Percentiles rank a stretch among this genome's conserved stretches.
phyloP scores from a whole-genome alignment of 2,329 filamentous ascomycete genomes.

The Pseudopyrenochaeta lycopersici region DNA sequence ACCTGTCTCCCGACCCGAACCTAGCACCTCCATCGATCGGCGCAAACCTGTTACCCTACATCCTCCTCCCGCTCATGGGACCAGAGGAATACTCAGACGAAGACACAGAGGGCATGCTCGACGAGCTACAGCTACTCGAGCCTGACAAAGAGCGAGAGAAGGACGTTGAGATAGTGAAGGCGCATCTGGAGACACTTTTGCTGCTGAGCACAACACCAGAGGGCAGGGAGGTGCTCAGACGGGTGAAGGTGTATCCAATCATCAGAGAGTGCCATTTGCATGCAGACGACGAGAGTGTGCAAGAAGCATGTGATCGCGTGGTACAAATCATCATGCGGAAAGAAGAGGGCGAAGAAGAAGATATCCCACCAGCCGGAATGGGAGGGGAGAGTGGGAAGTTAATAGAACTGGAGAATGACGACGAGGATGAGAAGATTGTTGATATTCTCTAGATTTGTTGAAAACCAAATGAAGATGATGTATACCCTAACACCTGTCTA shows the following conservation, averaged over 20 bases:
- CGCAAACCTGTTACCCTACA: slow-evolving; percentile 85
- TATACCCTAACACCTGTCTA: no score
- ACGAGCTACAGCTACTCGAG: slow-evolving; percentile 87
- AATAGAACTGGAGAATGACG: slow-evolving; percentile 39
- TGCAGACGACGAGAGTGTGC: slow-evolving; percentile 79
- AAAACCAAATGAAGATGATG: not conserved
- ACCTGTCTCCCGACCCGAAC: slow-evolving; percentile 39
- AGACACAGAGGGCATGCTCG: slow-evolving; percentile 84
- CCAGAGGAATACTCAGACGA: slow-evolving; percentile 88
- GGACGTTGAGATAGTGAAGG: slow-evolving; percentile 79
- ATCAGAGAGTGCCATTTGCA: slow-evolving; percentile 84
- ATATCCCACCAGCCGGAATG: slow-evolving; percentile 41
- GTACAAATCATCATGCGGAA: slow-evolving; percentile 90
- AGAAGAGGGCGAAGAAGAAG: slow-evolving; percentile 68
- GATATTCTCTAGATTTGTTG: slow-evolving; percentile 33
- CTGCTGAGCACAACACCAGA: slow-evolving; percentile 80
- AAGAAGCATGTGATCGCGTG: slow-evolving; percentile 85
- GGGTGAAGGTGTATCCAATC: slow-evolving; percentile 86
- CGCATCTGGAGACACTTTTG: slow-evolving; percentile 87
- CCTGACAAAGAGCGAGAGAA: slow-evolving; percentile 88
- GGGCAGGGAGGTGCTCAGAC: slow-evolving; percentile 77
- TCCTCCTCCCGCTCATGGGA: slow-evolving; percentile 87
- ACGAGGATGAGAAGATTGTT: slow-evolving; percentile 50
- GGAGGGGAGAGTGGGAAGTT: slow-evolving; percentile 33
- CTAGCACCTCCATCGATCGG: slow-evolving; percentile 64